Base-by-base conservation (phyloP, 2,329 filamentous ascomycete genomes). In the Fusarium agapanthi region DNA sequence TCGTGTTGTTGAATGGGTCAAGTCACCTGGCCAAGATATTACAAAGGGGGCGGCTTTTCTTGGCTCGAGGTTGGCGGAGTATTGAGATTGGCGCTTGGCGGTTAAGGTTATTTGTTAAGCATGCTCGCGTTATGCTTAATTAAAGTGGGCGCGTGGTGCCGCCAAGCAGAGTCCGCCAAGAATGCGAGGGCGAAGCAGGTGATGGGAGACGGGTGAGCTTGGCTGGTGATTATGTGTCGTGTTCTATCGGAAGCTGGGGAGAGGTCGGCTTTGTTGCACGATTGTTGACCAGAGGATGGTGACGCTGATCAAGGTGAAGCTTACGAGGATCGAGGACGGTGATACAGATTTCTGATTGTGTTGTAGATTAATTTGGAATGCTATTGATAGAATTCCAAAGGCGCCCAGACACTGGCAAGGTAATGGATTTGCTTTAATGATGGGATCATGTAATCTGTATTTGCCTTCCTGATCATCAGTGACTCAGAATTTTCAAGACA, bases 1-100 rank as follows among this genome's bases (percentile, higher is more conserved):
- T 5, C 16, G 26, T 30, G n/a, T n/a, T 8, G 30, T 6, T 14
- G 48, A 35, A 30, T n/a, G 44, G 30, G 30, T 35, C 48, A 55
- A 60, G 51, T 53, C n/a, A 50, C 34, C 30, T 26, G 60, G 47
- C 59, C 47, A 47, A 61, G 55, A 43, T 51, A 56, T 56, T 53
- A 12, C 22, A 32, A 59, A 65, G 67, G 57, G 61, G 57, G 37
- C 24, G 35, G 30, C n/a, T 53, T 56, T 58, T 55, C 55, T 65
- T 69, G 69, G 56, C 69, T 60, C 7, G 50, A 61, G 47, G 58
- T 60, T 54, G 41, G 41, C 37, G 32, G 26, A 45, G 50, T 53
- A 35, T 62, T 47, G 60, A 57, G 59, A 51, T 58, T 72, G 38
- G 68, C 68, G 67, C 72, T 74, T 72, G 72, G 71, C 71, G 67